A percentile compares a stretch with the other conserved stretches of the same genome.
Conservation (phyloP, 164 flowering plant species). For the Annona squamosa region DNA sequence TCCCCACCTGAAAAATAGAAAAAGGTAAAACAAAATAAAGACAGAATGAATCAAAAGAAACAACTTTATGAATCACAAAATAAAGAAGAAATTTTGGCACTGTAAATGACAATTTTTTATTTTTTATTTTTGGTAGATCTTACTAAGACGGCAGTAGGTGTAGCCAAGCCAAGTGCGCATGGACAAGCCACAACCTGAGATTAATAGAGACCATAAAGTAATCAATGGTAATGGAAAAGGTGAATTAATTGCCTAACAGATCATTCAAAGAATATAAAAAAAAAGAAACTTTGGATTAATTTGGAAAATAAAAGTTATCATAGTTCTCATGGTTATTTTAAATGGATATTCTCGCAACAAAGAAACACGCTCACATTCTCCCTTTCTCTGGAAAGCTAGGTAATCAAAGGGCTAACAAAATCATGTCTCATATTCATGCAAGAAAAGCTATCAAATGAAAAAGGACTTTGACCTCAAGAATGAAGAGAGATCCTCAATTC, state of each 20-base stretch:
- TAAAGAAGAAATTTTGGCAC: neutral
- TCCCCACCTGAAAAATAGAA: slow-evolving; percentile 63
- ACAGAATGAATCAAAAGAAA: neutral
- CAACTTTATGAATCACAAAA: neutral
- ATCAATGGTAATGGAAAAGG: neutral
- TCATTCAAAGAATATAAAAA: neutral
- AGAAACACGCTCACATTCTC: neutral
- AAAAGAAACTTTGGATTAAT: neutral
- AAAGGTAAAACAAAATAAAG: neutral
- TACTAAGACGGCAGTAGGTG: slow-evolving; percentile 97
- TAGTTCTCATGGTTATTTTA: neutral
- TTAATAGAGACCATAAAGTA: slow-evolving; percentile 6
- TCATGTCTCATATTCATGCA: no score
- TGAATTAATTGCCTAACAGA: neutral
- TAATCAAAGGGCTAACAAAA: neutral
- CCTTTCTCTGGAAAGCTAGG: neutral
- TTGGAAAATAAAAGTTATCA: neutral
- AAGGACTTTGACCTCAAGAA: no score
- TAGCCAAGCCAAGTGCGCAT: slow-evolving; percentile 98
- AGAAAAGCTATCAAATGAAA: no score
- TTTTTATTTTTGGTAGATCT: slow-evolving; percentile 3
- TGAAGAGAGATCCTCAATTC: no score
- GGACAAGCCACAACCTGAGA: slow-evolving; percentile 95
- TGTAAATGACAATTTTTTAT: neutral
- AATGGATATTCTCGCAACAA: neutral